Base-by-base conservation (phyloP, 2,329 filamentous ascomycete species). In the Ophiostoma ulmi region DNA sequence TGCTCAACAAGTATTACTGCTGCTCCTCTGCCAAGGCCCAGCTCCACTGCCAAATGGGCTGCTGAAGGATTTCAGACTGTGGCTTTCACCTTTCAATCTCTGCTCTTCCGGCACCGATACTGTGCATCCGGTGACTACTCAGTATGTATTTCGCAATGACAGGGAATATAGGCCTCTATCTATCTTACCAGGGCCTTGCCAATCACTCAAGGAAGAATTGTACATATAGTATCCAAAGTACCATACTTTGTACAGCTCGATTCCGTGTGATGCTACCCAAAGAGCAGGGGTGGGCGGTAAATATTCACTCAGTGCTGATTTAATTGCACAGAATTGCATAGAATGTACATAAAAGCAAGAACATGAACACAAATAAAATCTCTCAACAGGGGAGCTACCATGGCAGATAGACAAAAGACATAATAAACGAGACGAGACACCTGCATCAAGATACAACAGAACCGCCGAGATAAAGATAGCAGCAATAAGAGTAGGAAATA, bases 11-110 rank as follows among this genome's bases (percentile, higher is more conserved):
- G 41, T 26, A 13, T n/a, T 20, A 8, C 55, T 35, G 1, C 55
- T 31, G 52, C 52, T 22, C 52, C 55, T 61, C 31, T 26, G 58
- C 58, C 61, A 64, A 64, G 31, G 20, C 17, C 26, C 10, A 20
- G 61, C 31, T 31, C 61, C 61, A 64, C 61, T 22, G 17, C 61
- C 61, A 38, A 64, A 64, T 64, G 61, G 61, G 35, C 61, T 64
- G 52, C 52, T 36, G 61, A 64, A 64, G 35, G 61, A 64, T 64
- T 64, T n/a, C 52, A 58, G 26, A 58, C 52, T 26, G 52, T 58
- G 52, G 52, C 52, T 58, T 48, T 38, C 14, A 38, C 61, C 17
- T 26, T 58, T 31, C 31, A 31, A 31, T 31, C 31, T 31, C 31
- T 31, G 31, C 31, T 31, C 58, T 64, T 36, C 20, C 48, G 48